Evolutionary conservation across 148 eudicot species (phyloP).

Genomic region (Tetragonia tetragonoides): DNA sequence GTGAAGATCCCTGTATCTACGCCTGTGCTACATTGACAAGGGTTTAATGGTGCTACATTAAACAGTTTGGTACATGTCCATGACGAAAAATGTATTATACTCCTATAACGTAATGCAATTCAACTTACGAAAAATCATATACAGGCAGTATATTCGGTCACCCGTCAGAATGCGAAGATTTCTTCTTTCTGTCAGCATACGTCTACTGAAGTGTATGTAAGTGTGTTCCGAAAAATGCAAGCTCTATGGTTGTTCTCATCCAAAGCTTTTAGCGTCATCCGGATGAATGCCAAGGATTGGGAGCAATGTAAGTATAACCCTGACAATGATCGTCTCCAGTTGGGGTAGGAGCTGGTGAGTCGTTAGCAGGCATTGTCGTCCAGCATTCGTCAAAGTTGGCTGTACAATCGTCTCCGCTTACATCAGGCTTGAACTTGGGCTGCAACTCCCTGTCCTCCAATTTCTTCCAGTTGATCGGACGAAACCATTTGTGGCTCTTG

Average conservation of each 20-base stretch:
- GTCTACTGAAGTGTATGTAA: too few species aligned
- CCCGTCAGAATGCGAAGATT: background rate
- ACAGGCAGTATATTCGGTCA: too few species aligned
- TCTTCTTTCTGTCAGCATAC: background rate
- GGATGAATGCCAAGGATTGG: slow-evolving; percentile 81
- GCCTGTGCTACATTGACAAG: too few species aligned
- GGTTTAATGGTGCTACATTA: too few species aligned
- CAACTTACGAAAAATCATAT: too few species aligned
- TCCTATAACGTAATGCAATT: too few species aligned
- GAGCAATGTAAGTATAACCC: slow-evolving; percentile 77
- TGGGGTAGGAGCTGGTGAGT: slow-evolving; percentile 87
- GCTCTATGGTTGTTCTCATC: too few species aligned
- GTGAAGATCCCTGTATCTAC: too few species aligned
- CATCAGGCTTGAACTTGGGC: slow-evolving; percentile 86
- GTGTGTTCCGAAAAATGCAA: background rate
- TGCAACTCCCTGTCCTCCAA: slow-evolving; percentile 62
- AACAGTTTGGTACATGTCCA: too few species aligned
- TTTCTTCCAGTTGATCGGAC: slow-evolving; percentile 80
- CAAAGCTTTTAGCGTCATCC: background rate
- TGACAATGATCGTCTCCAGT: slow-evolving; percentile 66
- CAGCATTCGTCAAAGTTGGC: slow-evolving; percentile 88
- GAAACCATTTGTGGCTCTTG: slow-evolving; percentile 80
- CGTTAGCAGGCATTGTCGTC: slow-evolving; percentile 85
- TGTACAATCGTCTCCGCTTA: slow-evolving; percentile 73
- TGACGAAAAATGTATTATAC: too few species aligned